These are phyloP conservation scores for Cystofilobasidium macerans DNA, from an alignment of 768 basidiomycete species.

Conservation along the genomic window DNA sequence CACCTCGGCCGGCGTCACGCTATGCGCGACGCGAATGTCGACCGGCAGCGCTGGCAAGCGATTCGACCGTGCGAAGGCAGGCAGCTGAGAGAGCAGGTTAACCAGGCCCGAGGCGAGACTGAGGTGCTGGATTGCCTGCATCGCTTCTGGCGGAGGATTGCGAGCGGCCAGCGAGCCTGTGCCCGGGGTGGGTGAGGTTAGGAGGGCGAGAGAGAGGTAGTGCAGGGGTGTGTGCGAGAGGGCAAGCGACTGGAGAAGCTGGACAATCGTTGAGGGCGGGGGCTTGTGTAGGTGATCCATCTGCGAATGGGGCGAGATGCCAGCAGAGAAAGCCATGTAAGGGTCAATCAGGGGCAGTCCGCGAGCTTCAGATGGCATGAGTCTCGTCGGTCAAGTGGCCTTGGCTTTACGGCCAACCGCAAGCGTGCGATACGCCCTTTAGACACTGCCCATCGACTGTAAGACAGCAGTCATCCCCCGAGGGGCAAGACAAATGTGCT, in stretches of 20 bases:
- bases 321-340: too few relatives aligned
- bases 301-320: constrained; percentile 36
- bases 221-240: constrained; percentile 66
- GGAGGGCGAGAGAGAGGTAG: constrained; percentile 61
- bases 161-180: too few relatives aligned
- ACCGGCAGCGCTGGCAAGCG: constrained; percentile 57
- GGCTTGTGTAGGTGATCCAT: constrained; percentile 56
- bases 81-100: constrained; percentile 62
- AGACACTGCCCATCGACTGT: too few relatives aligned
- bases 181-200: constrained; percentile 47
- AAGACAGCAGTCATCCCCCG: too few relatives aligned
- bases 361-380: too few relatives aligned
- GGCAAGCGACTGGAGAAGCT: constrained; percentile 62
- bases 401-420: too few relatives aligned
- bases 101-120: constrained; percentile 60
- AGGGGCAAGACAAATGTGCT: too few relatives aligned
- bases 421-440: too few relatives aligned
- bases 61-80: constrained; percentile 62
- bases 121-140: constrained; percentile 62
- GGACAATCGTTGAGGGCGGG: constrained; percentile 56
- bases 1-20: constrained; percentile 67
- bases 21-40: constrained; percentile 66
- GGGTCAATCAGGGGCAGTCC: too few relatives aligned
- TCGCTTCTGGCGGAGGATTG: constrained; percentile 47
- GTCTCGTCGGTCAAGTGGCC: too few relatives aligned